These are phyloP conservation scores for Ceraceosorus guamensis DNA, from an alignment of 1,284 basidiomycete genomes.

Conservation along the genomic window DNA sequence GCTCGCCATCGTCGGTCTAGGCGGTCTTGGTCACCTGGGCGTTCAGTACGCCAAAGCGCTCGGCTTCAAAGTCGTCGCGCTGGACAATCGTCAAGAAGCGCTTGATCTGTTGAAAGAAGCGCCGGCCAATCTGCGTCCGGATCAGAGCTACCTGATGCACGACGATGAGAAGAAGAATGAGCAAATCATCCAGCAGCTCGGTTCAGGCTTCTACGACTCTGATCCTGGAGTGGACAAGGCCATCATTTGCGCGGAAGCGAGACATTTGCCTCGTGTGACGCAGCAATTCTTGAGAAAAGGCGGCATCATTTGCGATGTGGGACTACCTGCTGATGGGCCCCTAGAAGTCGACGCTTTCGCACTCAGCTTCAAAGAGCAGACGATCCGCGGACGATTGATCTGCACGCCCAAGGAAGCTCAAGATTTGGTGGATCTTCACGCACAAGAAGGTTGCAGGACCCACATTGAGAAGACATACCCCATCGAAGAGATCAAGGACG, in stretches of 20 bases:
- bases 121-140: conserved; percentile 28
- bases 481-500: conserved; percentile 32
- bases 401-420: conserved; percentile 36
- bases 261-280: conserved; percentile 21
- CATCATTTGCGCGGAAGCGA: conserved; percentile 31
- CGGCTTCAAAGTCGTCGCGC: conserved; percentile 18
- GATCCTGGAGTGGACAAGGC: conserved; percentile 39
- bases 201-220: conserved; percentile 27
- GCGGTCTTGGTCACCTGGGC: conserved; percentile 14
- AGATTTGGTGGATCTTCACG: conserved; percentile 35
- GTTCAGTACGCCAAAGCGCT: background rate
- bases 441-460: conserved; percentile 23
- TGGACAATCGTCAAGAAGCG: conserved; percentile 30
- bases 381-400: conserved; percentile 31
- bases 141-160: conserved; percentile 27
- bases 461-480: conserved; percentile 35
- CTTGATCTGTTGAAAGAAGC: conserved; percentile 16
- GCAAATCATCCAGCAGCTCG: conserved; percentile 24
- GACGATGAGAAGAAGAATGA: conserved; percentile 19
- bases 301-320: conserved; percentile 31
- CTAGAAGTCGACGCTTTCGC: conserved; percentile 26
- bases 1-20: conserved; percentile 9
- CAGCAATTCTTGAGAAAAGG: conserved; percentile 38
- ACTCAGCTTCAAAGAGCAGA: conserved; percentile 41
- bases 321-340: conserved; percentile 31